A percentile compares a stretch with the other conserved stretches of the same genome.
phyloP scores from a whole-genome alignment of 441 rosid species.

The Bocquillonia castaneifolia region DNA sequence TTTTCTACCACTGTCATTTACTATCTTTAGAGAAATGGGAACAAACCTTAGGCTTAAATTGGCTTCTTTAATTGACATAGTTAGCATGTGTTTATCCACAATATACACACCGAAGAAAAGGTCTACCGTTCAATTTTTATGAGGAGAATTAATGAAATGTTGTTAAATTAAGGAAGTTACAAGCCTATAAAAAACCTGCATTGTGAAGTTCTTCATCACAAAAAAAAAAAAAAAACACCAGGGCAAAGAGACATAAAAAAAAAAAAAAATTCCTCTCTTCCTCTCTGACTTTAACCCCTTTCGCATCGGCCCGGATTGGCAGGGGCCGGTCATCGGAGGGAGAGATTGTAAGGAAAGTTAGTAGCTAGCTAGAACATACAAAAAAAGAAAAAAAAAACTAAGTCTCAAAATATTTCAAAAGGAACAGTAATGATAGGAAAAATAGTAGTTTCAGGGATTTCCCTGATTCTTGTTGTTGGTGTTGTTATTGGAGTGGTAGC shows the following conservation, averaged over 20 bases:
- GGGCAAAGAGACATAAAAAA: not conserved
- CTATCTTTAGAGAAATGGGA: not conserved
- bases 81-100: not conserved
- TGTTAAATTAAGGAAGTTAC: not conserved
- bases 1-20: too few relatives aligned
- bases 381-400: not conserved
- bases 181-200: slow-evolving; percentile 10
- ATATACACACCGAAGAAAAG: slow-evolving; percentile 2
- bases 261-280: not conserved
- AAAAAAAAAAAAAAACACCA: too few relatives aligned
- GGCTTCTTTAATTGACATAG: not conserved
- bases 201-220: not conserved
- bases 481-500: slow-evolving; percentile 51
- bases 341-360: slow-evolving; percentile 19
- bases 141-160: not conserved
- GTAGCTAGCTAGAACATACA: not conserved
- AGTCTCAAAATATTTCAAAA: not conserved
- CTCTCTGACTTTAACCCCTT: slow-evolving; percentile 18
- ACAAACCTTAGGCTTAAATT: not conserved
- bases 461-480: slow-evolving; percentile 58
- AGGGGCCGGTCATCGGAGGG: slow-evolving; percentile 25
- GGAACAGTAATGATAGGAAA: slow-evolving; percentile 38
- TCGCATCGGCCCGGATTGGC: slow-evolving; percentile 13
- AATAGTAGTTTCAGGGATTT: slow-evolving; percentile 47
- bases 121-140: slow-evolving; percentile 1